Evolutionary conservation across 768 basidiomycete species (phyloP), one percentile per base, ranked within the genome.

Genomic region (Cyclocybe aegerita): DNA sequence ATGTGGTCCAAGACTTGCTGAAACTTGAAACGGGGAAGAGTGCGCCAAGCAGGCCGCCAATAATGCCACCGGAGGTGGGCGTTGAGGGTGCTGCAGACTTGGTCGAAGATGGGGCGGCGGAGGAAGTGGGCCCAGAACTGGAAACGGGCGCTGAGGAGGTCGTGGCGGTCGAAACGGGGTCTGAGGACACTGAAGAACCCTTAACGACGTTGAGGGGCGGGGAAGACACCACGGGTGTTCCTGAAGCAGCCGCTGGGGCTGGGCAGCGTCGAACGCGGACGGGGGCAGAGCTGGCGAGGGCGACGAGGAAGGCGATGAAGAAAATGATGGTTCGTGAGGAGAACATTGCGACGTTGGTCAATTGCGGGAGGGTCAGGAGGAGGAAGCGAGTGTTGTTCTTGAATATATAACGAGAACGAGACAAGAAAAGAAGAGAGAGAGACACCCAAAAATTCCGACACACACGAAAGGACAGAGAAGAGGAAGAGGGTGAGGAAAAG

Each of bases 1-100:
- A 70, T 8, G 78, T 80, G n/a, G 78, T 72, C 79, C 79, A 81
- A 3, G 76, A 75, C 38, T 64, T 58, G 48, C 58, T 53, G 32
- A 55, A 60, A 33, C 60, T 63, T 16, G 57, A 39, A 42, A 72
- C 65, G n/a, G 79, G 78, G 65, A 79, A 79, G 41, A 80, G 69
- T 12, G 65, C 61, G 37, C 53, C 54, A 54, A 65, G 40, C 54
- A 52, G 34, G 55, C 60, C 49, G 41, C 47, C 29, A 50, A 51
- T 46, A 17, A 43, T 17, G 43, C 30, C 38, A 3, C 57, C 49
- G 6, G 59, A 31, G 11, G 61, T 42, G 33, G 55, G 32, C 39
- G 55, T 40, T 46, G 58, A 39, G 29, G 48, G 41, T 34, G 53
- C 35, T 10, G 46, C 17, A 0, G 44, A 36, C 30, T 33, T 50